Conservation (phyloP, 306 rosid genomes). For the Glycine latifolia region DNA sequence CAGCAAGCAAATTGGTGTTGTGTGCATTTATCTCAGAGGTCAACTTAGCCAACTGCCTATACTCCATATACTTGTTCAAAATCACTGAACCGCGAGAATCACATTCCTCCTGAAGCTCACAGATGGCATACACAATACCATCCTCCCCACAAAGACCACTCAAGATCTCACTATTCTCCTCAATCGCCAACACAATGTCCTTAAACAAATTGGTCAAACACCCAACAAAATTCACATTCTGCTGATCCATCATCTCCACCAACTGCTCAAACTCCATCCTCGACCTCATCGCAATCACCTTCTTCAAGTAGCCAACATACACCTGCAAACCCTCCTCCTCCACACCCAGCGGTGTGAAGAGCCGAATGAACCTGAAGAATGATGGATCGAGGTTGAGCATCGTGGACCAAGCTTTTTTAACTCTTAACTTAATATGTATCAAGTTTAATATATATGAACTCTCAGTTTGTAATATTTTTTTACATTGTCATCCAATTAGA, state of each 20-base stretch:
- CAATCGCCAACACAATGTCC: conserved; percentile 86
- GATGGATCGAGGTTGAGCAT: not conserved
- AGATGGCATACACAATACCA: conserved; percentile 90
- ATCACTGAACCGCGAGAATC: conserved; percentile 82
- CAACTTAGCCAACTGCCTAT: conserved; percentile 74
- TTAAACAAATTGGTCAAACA: conserved; percentile 89
- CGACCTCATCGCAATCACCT: conserved; percentile 92
- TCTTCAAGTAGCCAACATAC: conserved; percentile 87
- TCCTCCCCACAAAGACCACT: conserved; percentile 93
- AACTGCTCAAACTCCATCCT: conserved; percentile 78
- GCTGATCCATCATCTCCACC: conserved; percentile 79
- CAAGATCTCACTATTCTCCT: conserved; percentile 82
- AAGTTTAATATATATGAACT: not conserved
- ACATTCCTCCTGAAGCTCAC: conserved; percentile 98
- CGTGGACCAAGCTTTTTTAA: not conserved
- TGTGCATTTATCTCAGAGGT: conserved; percentile 86
- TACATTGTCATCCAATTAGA: too few species aligned
- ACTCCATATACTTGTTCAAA: conserved; percentile 94
- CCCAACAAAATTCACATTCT: conserved; percentile 67
- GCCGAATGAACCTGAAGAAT: conserved; percentile 59
- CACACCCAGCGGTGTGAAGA: conserved; percentile 76
- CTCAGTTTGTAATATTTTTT: too few species aligned
- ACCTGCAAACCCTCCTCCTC: conserved; percentile 94
- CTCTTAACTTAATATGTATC: not conserved
- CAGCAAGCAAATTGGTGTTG: conserved; percentile 76